Evolutionary conservation across 306 rosid genomes (phyloP).

Genomic region (Dryas drummondii): DNA sequence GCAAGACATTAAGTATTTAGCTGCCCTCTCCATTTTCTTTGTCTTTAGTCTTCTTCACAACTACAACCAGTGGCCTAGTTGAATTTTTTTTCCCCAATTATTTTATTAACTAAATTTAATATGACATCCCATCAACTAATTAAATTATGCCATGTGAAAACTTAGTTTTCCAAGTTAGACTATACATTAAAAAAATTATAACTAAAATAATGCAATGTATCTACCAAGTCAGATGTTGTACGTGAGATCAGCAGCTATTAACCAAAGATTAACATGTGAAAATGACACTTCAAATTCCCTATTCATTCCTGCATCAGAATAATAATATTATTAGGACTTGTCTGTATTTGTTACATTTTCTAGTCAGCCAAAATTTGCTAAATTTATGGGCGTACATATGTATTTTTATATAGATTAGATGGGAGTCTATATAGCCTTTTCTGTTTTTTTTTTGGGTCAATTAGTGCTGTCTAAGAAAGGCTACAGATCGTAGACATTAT

Average conservation of each 20-base stretch:
- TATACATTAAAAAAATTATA: neutral
- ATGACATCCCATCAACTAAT: constrained; percentile 15
- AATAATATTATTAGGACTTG: too few relatives aligned
- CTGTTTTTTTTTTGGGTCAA: neutral
- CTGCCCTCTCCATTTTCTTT: too few relatives aligned
- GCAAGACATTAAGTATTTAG: too few relatives aligned
- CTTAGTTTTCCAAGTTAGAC: neutral
- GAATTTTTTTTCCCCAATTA: neutral
- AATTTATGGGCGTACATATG: too few relatives aligned
- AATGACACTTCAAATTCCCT: constrained; percentile 22
- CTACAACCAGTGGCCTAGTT: too few relatives aligned
- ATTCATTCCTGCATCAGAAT: neutral
- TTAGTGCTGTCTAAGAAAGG: neutral
- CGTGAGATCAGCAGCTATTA: neutral
- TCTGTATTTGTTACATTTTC: too few relatives aligned
- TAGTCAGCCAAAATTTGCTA: too few relatives aligned
- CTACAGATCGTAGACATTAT: neutral
- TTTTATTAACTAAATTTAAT: neutral
- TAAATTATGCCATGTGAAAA: constrained; percentile 9
- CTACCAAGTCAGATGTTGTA: constrained; percentile 14
- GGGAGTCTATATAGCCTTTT: too few relatives aligned
- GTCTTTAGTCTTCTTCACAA: too few relatives aligned
- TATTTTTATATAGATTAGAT: too few relatives aligned
- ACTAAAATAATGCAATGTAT: neutral
- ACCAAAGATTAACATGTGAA: constrained; percentile 20